Evolutionary conservation across 805 yeast species (phyloP), one percentile per base, ranked within the genome.

Genomic region (Pichia rugopelliculosa): DNA sequence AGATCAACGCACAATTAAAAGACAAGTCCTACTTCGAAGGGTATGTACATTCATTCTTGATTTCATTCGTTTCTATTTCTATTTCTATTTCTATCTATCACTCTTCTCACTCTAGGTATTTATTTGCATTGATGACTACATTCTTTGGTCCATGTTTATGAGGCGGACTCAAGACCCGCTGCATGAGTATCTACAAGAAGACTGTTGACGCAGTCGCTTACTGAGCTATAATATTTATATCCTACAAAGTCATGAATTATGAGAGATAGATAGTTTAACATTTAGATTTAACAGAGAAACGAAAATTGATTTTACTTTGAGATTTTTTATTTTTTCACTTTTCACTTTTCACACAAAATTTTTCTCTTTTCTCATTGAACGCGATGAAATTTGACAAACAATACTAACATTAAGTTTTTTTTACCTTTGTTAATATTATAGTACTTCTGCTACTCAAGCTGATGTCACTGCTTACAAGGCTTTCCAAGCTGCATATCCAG

Each of bases 141-240:
- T 62, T 64, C 69, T 65, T 83, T 86, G 95, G 95, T 86, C 95
- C 95, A 90, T 86, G 95, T 87, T 87, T 84, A 84, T 80, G 95
- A 87, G 86, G 89, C 82, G 95, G 87, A 74, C 72, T 82, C 79
- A 85, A 85, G 91, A 84, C 95, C 95, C 90, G 83, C 86, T 82
- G 81, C 62, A 82, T 87, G 95, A 87, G 90, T 85, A 87, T 80
- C 81, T 83, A 71, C 57, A 51, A 53, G 64, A 64, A 58, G 56
- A 57, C 54, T 55, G 56, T 57, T 73, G 59, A 54, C 53, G 57
- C 52, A 52, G 51, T 44, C 51, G 34, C 42, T 42, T 42, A 44
- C 53, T 52, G 55, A 52, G 52, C 41, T 36, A 30, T 44, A 22
- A 8, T 23, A 8, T n/a, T 38, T n/a, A 5, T n/a, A 9, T 10